Conservation (phyloP, 805 yeast species). For the Lipomyces orientalis region DNA sequence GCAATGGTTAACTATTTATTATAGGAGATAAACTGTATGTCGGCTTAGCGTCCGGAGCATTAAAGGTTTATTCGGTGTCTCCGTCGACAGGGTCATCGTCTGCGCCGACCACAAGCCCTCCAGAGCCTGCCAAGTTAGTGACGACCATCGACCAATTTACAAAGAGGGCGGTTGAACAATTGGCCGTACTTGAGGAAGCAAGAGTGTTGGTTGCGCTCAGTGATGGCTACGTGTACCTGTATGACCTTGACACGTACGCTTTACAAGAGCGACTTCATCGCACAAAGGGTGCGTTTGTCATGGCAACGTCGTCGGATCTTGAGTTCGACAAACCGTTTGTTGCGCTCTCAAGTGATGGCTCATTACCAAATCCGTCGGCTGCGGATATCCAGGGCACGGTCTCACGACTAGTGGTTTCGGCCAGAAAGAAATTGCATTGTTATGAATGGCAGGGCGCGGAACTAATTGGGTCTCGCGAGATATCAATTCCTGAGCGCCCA, state of each 20-base stretch:
- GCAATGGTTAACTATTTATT: not conserved
- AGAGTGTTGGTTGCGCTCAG: constrained; percentile 45
- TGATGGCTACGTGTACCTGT: constrained; percentile 45
- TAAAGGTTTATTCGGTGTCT: constrained; percentile 39
- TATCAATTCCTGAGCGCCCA: constrained; percentile 32
- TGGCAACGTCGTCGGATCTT: constrained; percentile 36
- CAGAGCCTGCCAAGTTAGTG: constrained; percentile 24
- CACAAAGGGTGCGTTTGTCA: constrained; percentile 46
- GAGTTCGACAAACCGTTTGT: constrained; percentile 20
- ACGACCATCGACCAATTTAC: constrained; percentile 37
- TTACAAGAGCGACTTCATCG: constrained; percentile 45
- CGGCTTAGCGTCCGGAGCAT: constrained; percentile 43
- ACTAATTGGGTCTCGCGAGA: constrained; percentile 29
- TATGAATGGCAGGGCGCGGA: constrained; percentile 37
- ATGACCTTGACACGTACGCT: constrained; percentile 44
- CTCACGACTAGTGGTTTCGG: constrained; percentile 43
- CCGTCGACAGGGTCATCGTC: constrained; percentile 9
- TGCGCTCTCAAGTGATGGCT: constrained; percentile 4
- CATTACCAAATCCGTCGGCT: constrained; percentile 2
- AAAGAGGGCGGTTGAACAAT: constrained; percentile 43
- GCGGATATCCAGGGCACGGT: constrained; percentile 37
- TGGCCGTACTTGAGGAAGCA: constrained; percentile 46
- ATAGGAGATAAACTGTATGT: constrained; percentile 40
- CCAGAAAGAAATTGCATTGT: constrained; percentile 34
- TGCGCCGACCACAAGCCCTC: not conserved